A percentile compares a stretch with the other conserved stretches of the same genome.
Evolutionary conservation across 2,329 filamentous ascomycete genomes (phyloP).

Genomic region (Onygenales sp.): DNA sequence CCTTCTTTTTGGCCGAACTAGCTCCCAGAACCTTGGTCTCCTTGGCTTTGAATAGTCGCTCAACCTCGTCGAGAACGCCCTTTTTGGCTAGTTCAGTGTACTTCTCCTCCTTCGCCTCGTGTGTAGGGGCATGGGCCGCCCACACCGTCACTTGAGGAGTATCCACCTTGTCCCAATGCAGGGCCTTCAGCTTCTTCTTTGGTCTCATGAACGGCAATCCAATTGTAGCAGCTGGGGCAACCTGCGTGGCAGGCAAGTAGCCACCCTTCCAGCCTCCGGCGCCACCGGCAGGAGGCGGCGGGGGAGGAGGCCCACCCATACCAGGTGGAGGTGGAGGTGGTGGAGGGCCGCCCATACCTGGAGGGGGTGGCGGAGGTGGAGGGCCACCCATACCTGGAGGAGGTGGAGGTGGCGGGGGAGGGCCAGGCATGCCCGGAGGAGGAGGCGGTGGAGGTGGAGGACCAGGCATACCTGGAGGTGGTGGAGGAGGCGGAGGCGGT

Average conservation of each 20-base stretch:
- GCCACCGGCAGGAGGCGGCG: conserved; percentile 28
- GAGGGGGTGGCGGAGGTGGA: conserved; percentile 38
- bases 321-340: conserved; percentile 39
- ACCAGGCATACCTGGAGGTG: conserved; percentile 34
- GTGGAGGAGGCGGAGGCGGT: conserved; percentile 26
- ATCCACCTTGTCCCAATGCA: conserved; percentile 99
- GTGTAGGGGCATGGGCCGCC: conserved; percentile 78
- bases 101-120: conserved; percentile 85
- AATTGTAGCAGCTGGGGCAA: conserved; percentile 46
- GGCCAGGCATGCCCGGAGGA: conserved; percentile 34
- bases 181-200: conserved; percentile 98
- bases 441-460: conserved; percentile 43
- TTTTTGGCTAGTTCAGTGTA: conserved; percentile 87
- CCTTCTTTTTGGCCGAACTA: conserved; percentile 62
- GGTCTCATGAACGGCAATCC: conserved; percentile 73
- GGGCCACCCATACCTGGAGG: conserved; percentile 26
- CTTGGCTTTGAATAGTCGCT: conserved; percentile 94
- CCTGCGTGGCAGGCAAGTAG: conserved; percentile 59
- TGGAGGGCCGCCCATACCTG: conserved; percentile 32
- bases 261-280: conserved; percentile 51
- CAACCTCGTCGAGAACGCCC: conserved; percentile 93
- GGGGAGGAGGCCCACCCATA: conserved; percentile 27
- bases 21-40: conserved; percentile 79
- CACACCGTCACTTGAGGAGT: conserved; percentile 84
- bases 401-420: conserved; percentile 27